These are phyloP conservation scores for Yamadazyma jaroonii DNA, from an alignment of 1,139 yeast species.

Conservation along the genomic window DNA sequence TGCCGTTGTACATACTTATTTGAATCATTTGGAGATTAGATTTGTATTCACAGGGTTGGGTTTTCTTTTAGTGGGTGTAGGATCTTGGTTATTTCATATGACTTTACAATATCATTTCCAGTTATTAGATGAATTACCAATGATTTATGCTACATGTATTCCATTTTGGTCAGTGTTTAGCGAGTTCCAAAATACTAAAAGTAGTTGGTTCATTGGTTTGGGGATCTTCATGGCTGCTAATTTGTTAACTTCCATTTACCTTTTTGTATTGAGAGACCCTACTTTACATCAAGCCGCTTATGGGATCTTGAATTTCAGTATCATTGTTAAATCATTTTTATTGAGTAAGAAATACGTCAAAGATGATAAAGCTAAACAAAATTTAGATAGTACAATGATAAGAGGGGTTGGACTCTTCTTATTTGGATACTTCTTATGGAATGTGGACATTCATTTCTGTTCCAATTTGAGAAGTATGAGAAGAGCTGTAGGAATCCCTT, in stretches of 20 bases:
- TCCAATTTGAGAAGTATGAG: conserved; percentile 58
- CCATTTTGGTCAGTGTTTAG: conserved; percentile 90
- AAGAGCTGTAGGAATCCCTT: conserved; percentile 74
- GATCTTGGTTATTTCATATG: conserved; percentile 96
- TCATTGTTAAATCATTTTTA: conserved; percentile 53
- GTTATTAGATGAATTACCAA: conserved; percentile 90
- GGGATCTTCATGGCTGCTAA: conserved; percentile 57
- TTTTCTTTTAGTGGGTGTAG: conserved; percentile 84
- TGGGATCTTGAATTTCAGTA: conserved; percentile 59
- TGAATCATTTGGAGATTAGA: conserved; percentile 62
- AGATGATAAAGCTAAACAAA: conserved; percentile 42
- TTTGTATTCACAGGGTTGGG: conserved; percentile 74
- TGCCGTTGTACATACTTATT: conserved; percentile 60
- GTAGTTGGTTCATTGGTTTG: conserved; percentile 47
- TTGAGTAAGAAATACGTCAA: conserved; percentile 53
- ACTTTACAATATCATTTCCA: conserved; percentile 86
- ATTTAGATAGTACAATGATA: conserved; percentile 53
- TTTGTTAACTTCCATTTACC: conserved; percentile 59
- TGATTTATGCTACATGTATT: conserved; percentile 95
- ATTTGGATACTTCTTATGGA: conserved; percentile 79
- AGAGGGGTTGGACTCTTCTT: conserved; percentile 65
- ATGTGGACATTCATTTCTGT: conserved; percentile 81
- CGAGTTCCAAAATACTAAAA: conserved; percentile 45
- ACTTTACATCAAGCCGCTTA: conserved; percentile 83
- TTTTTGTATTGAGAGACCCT: conserved; percentile 62